Percentiles rank a stretch among this genome's conserved stretches.
Conservation (phyloP, 1,139 yeast species). For the Suhomyces choctaworum region DNA sequence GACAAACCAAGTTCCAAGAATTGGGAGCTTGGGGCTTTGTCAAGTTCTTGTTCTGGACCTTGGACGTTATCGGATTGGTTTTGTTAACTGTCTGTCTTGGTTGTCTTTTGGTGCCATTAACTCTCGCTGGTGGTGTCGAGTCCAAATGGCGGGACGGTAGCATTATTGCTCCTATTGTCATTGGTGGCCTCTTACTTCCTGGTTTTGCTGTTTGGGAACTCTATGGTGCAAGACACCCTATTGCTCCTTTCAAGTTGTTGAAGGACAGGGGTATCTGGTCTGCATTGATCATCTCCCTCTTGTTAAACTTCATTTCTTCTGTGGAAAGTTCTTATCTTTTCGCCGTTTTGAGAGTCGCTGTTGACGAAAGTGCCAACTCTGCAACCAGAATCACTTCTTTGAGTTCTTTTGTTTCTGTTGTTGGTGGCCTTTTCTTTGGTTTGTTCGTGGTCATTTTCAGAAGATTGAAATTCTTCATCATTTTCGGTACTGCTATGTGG, state of each 20-base stretch:
- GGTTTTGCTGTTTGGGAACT: conserved; percentile 35
- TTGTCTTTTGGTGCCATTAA: conserved; percentile 40
- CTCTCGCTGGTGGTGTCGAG: conserved; percentile 38
- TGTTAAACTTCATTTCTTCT: conserved; percentile 32
- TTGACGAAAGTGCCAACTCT: conserved; percentile 31
- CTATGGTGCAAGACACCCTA: conserved; percentile 31
- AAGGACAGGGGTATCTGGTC: conserved; percentile 42
- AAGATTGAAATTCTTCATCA: conserved; percentile 33
- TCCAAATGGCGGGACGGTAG: conserved; percentile 32
- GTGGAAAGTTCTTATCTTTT: conserved; percentile 36
- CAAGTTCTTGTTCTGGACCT: conserved; percentile 34
- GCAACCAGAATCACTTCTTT: conserved; percentile 39
- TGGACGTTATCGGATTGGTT: conserved; percentile 37
- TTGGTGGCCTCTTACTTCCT: conserved; percentile 39
- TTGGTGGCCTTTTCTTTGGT: conserved; percentile 37
- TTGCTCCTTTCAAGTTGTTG: conserved; percentile 34
- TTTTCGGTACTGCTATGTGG: conserved; percentile 38
- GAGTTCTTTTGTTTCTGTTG: conserved; percentile 34
- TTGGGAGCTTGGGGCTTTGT: conserved; percentile 25
- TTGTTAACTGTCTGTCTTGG: conserved; percentile 34
- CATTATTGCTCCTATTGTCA: conserved; percentile 38
- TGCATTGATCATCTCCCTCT: conserved; percentile 28
- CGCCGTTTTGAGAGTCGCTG: conserved; percentile 37
- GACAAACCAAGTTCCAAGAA: conserved; percentile 25
- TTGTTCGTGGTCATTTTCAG: conserved; percentile 31